Percentiles rank a stretch among this genome's conserved stretches.
Conservation (phyloP, 2,329 filamentous ascomycete genomes). For the Paraphoma chrysanthemicola region DNA sequence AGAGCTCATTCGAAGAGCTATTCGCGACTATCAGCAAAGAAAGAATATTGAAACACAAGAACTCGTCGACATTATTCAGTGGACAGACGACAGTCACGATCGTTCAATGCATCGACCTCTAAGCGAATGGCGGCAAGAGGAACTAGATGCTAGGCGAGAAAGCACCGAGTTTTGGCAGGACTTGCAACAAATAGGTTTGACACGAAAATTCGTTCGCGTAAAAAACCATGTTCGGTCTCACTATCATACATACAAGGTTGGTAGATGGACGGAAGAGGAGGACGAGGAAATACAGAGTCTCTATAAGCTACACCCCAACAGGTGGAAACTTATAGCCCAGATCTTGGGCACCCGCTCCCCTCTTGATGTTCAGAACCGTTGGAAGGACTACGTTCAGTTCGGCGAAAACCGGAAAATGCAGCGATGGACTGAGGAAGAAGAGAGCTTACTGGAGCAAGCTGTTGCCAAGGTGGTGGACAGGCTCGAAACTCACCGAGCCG, state of each 20-base stretch:
- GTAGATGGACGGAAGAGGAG: conserved; percentile 68
- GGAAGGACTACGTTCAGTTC: conserved; percentile 71
- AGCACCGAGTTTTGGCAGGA: conserved; percentile 41
- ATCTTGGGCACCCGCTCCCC: conserved; percentile 67
- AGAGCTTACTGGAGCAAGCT: conserved; percentile 58
- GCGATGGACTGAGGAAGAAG: conserved; percentile 68
- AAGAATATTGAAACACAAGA: conserved; percentile 18
- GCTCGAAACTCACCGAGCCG: conserved; percentile 41
- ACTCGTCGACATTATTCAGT: conserved; percentile 31
- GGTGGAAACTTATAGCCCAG: conserved; percentile 69
- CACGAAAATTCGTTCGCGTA: conserved; percentile 41
- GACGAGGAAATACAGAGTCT: conserved; percentile 61
- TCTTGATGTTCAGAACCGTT: conserved; percentile 73
- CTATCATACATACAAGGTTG: conserved; percentile 70
- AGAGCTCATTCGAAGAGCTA: conserved; percentile 32
- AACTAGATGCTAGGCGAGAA: conserved; percentile 12
- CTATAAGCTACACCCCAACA: conserved; percentile 57
- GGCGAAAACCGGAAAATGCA: conserved; percentile 61
- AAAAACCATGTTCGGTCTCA: conserved; percentile 62
- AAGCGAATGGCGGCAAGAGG: conserved; percentile 2
- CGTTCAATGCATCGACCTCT: not conserved
- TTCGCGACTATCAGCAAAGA: conserved; percentile 26
- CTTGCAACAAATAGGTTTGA: conserved; percentile 37
- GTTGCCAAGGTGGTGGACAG: conserved; percentile 63
- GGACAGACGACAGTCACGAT: conserved; percentile 5